phyloP scores from a whole-genome alignment of 768 basidiomycete species.

The Cystoderma amianthinum region DNA sequence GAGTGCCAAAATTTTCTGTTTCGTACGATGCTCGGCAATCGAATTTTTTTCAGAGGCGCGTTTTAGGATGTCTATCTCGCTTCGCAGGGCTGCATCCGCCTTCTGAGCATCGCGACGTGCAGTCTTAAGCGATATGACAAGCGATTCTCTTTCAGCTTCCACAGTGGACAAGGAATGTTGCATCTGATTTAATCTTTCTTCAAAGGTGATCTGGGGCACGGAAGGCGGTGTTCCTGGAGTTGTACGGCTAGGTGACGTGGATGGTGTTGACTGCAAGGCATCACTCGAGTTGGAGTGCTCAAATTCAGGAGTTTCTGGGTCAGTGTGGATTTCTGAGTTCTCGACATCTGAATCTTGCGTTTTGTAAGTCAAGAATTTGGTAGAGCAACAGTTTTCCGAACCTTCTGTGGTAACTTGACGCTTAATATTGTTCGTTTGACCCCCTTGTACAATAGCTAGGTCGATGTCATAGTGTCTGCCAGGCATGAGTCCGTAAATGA shows the following conservation, averaged over 20 bases:
- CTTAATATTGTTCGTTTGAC: slow-evolving; percentile 26
- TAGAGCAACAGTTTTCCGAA: slow-evolving; percentile 9
- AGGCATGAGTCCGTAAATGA: slow-evolving; percentile 85
- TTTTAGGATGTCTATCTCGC: slow-evolving; percentile 81
- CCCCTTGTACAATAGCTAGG: slow-evolving; percentile 68
- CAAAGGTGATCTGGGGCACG: slow-evolving; percentile 40
- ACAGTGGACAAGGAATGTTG: slow-evolving; percentile 60
- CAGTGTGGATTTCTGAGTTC: slow-evolving; percentile 21
- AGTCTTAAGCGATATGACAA: slow-evolving; percentile 66
- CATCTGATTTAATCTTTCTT: slow-evolving; percentile 63
- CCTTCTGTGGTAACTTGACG: slow-evolving; percentile 67
- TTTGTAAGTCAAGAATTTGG: not conserved
- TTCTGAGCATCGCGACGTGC: slow-evolving; percentile 80
- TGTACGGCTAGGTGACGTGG: slow-evolving; percentile 29
- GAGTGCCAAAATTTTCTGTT: slow-evolving; percentile 80
- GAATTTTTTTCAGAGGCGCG: slow-evolving; percentile 77
- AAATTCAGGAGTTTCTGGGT: slow-evolving; percentile 25
- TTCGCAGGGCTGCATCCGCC: slow-evolving; percentile 70
- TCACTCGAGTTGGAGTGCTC: slow-evolving; percentile 22
- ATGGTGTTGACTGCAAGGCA: slow-evolving; percentile 30
- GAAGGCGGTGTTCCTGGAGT: slow-evolving; percentile 12
- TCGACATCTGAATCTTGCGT: slow-evolving; percentile 11
- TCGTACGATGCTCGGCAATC: slow-evolving; percentile 68
- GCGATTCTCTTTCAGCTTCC: slow-evolving; percentile 58
- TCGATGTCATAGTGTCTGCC: slow-evolving; percentile 90